Conservation (phyloP, 2,329 filamentous ascomycete species). For the Capronia epimyces region DNA sequence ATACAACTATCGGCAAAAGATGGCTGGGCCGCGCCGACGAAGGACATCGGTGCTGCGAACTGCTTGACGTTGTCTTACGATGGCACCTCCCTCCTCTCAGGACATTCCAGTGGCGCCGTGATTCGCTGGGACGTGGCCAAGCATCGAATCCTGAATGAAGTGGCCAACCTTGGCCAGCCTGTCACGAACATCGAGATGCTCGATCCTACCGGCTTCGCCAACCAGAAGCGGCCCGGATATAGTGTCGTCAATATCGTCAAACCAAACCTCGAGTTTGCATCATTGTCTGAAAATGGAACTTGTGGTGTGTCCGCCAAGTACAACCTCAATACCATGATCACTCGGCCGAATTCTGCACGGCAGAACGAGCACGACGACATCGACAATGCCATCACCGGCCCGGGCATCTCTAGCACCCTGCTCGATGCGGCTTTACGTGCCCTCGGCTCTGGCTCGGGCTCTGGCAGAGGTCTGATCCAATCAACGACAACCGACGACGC, state of each 20-base stretch:
- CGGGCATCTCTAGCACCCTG: conserved; percentile 17
- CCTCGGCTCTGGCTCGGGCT: conserved; percentile 13
- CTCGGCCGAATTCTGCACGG: conserved; percentile 38
- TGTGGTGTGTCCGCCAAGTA: conserved; percentile 40
- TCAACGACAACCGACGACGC: conserved; percentile 24
- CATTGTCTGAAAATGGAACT: conserved; percentile 34
- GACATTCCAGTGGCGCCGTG: conserved; percentile 73
- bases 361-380: conserved; percentile 40
- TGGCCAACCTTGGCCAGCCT: conserved; percentile 70
- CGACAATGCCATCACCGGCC: conserved; percentile 27
- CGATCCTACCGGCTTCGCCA: conserved; percentile 51
- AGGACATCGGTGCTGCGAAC: conserved; percentile 60
- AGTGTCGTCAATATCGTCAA: conserved; percentile 64
- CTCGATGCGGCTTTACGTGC: conserved; percentile 28
- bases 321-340: conserved; percentile 36
- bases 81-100: conserved; percentile 71
- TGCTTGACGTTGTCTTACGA: conserved; percentile 75
- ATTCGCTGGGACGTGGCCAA: conserved; percentile 73
- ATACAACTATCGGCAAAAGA: conserved; percentile 40
- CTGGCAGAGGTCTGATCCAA: not conserved
- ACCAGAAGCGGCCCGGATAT: conserved; percentile 40
- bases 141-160: conserved; percentile 59
- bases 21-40: conserved; percentile 49
- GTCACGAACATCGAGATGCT: conserved; percentile 77
- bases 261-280: conserved; percentile 50